phyloP scores from a whole-genome alignment of 345 rosid genomes.

The Lepidium sativum region DNA sequence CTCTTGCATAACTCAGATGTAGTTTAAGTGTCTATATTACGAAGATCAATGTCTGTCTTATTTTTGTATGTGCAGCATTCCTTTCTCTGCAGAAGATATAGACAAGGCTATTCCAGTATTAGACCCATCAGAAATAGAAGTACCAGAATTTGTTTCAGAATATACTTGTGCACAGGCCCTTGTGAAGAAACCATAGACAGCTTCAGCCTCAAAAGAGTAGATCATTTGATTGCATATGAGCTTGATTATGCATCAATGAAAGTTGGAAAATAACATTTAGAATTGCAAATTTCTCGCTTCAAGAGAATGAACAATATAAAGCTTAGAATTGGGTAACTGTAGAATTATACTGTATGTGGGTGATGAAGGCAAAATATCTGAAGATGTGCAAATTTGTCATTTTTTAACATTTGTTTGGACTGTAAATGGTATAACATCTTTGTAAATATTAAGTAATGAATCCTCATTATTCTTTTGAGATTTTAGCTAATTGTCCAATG shows the following conservation, averaged over 20 bases:
- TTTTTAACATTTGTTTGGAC: background rate
- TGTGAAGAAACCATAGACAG: slow-evolving; percentile 9
- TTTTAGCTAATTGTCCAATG: background rate
- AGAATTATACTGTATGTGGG: background rate
- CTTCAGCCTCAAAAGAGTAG: slow-evolving; percentile 7
- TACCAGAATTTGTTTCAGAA: slow-evolving; percentile 52
- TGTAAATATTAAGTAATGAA: slow-evolving; percentile 17
- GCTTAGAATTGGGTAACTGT: slow-evolving; percentile 13
- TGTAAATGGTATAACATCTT: slow-evolving; percentile 25
- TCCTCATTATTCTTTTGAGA: slow-evolving; percentile 6
- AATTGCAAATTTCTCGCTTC: slow-evolving; percentile 12
- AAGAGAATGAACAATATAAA: slow-evolving; percentile 6
- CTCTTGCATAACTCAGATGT: background rate
- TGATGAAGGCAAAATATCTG: background rate
- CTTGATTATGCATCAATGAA: slow-evolving; percentile 20
- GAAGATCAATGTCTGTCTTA: background rate
- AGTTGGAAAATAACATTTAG: background rate
- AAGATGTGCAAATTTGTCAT: background rate
- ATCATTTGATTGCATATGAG: slow-evolving; percentile 23
- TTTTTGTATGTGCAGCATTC: slow-evolving; percentile 56
- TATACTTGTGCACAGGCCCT: slow-evolving; percentile 64
- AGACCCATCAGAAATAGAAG: slow-evolving; percentile 60
- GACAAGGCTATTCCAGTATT: slow-evolving; percentile 80
- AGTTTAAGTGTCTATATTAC: background rate
- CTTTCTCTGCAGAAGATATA: slow-evolving; percentile 90